Conservation (phyloP, 1,284 basidiomycete genomes). For the Sporisorium exsertum region DNA sequence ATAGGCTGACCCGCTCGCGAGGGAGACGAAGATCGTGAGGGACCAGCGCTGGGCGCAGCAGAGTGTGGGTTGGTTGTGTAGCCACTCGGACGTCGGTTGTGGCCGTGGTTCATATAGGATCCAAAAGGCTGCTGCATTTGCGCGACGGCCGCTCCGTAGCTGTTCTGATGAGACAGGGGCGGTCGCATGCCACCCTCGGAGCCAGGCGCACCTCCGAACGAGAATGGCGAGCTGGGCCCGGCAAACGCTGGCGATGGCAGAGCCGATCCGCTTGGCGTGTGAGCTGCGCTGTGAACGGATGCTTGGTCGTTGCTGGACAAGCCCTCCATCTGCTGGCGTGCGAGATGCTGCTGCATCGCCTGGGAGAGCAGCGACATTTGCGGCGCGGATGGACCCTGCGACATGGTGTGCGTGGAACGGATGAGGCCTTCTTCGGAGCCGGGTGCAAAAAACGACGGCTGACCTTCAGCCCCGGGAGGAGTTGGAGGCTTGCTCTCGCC, state of each 20-base stretch:
- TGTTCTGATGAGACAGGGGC: constrained; percentile 21
- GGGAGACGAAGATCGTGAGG: constrained; percentile 46
- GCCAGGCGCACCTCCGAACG: constrained; percentile 13
- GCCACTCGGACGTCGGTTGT: constrained; percentile 39
- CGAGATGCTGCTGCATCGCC: constrained; percentile 52
- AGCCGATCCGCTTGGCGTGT: constrained; percentile 36
- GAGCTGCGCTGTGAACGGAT: constrained; percentile 15
- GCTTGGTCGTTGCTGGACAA: constrained; percentile 11
- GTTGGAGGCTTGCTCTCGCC: constrained; percentile 39
- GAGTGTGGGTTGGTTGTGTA: constrained; percentile 47
- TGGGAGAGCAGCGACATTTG: constrained; percentile 53
- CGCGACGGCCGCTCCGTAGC: constrained; percentile 24
- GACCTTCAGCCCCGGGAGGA: constrained; percentile 28
- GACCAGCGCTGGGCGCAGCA: constrained; percentile 45
- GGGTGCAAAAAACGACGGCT: constrained; percentile 4
- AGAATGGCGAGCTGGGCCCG: constrained; percentile 27
- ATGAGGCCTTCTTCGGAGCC: constrained; percentile 16
- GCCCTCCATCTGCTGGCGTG: constrained; percentile 41
- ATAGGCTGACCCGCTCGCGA: constrained; percentile 21
- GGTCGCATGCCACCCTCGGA: constrained; percentile 18
- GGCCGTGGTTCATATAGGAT: constrained; percentile 8
- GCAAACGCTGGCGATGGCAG: constrained; percentile 40
- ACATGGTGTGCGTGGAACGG: constrained; percentile 26
- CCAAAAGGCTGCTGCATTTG: constrained; percentile 31
- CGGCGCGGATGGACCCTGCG: constrained; percentile 35